Conservation (phyloP, 345 rosid genomes). For the Eucalyptus pauciflora region DNA sequence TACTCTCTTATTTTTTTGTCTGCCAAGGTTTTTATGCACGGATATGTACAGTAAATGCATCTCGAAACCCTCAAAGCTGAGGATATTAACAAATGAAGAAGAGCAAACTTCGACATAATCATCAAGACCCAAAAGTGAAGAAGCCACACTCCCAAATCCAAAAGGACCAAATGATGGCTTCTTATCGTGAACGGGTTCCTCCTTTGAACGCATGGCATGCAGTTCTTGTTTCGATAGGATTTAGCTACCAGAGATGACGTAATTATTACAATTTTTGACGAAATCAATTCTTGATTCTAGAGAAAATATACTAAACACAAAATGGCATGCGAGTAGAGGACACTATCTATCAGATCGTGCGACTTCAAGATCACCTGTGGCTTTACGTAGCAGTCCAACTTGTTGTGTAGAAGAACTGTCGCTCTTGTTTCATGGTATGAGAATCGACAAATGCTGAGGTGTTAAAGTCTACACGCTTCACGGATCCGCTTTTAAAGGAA, state of each 20-base stretch:
- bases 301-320: not conserved
- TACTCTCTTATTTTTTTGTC: not conserved
- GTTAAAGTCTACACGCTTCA: no score
- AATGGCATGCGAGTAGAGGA: not conserved
- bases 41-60: not conserved
- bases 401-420: no score
- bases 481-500: no score
- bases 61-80: not conserved
- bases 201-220: not conserved
- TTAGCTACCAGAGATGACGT: not conserved
- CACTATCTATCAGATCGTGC: no score
- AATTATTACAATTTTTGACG: not conserved
- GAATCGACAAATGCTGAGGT: no score
- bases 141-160: not conserved
- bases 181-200: not conserved
- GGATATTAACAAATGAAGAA: not conserved
- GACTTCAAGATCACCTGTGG: not conserved
- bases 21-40: not conserved
- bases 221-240: not conserved
- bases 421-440: no score
- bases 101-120: not conserved
- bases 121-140: not conserved
- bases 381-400: not conserved
- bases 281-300: not conserved
- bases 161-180: not conserved